phyloP scores from a whole-genome alignment of 805 yeast species.

The Wickerhamiella allomyrinae region DNA sequence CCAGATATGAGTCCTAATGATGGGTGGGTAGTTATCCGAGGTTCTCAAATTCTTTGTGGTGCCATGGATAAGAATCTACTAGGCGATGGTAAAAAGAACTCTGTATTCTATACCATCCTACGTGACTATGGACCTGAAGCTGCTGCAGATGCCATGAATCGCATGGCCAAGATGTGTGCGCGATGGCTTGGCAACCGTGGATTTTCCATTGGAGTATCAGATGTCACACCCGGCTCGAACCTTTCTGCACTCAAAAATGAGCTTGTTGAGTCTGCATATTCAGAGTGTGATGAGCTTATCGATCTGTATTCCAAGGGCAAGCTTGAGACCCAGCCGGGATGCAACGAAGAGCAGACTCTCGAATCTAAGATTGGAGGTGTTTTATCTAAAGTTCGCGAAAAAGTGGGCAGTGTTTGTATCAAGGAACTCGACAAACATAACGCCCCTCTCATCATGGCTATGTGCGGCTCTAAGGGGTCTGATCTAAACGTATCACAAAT shows the following conservation, averaged over 20 bases:
- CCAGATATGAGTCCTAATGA: conserved; percentile 96
- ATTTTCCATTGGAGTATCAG: conserved; percentile 91
- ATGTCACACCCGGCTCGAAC: conserved; percentile 83
- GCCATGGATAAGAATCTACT: conserved; percentile 92
- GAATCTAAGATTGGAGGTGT: conserved; percentile 97
- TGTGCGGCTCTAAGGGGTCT: conserved; percentile 98
- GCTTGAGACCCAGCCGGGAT: conserved; percentile 96
- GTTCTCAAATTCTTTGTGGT: conserved; percentile 79
- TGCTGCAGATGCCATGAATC: conserved; percentile 91
- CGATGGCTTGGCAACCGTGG: conserved; percentile 90
- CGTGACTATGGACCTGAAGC: conserved; percentile 95
- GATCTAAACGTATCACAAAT: conserved; percentile 95
- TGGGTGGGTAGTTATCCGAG: conserved; percentile 82
- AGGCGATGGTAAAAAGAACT: conserved; percentile 97
- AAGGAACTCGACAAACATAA: conserved; percentile 76
- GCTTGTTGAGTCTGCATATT: conserved; percentile 81
- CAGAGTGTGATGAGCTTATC: conserved; percentile 83
- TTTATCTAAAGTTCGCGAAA: conserved; percentile 93
- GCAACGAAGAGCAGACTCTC: conserved; percentile 94
- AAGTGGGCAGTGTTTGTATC: conserved; percentile 96
- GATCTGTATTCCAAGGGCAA: conserved; percentile 64
- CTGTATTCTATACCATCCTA: conserved; percentile 86
- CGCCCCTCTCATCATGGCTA: conserved; percentile 97
- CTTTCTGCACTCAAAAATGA: conserved; percentile 66
- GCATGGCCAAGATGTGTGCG: conserved; percentile 99